Conservation (phyloP, 2,329 filamentous ascomycete genomes). For the Fusarium ambrosium region DNA sequence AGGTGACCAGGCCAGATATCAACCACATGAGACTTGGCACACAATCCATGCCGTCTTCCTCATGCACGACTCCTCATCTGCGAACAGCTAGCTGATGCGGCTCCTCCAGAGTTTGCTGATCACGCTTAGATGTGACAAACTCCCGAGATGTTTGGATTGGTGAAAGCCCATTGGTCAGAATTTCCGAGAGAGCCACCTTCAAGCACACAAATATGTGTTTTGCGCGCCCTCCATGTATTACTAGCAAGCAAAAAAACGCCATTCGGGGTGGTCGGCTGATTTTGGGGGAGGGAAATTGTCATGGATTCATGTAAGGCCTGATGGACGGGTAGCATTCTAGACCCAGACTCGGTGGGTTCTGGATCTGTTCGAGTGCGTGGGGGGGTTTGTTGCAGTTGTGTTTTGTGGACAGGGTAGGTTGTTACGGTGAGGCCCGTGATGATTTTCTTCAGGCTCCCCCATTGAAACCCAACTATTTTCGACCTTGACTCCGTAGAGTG, state of each 20-base stretch:
- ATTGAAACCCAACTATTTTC: neutral
- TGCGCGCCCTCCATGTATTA: neutral
- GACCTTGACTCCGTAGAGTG: too few relatives aligned
- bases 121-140: neutral
- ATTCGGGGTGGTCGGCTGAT: neutral
- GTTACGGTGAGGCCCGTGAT: neutral
- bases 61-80: neutral
- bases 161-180: slow-evolving; percentile 13
- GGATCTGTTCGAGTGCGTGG: neutral
- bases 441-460: neutral
- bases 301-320: neutral
- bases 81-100: neutral
- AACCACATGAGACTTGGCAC: neutral
- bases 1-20: neutral
- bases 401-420: neutral
- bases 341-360: neutral
- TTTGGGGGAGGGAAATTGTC: neutral
- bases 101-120: neutral
- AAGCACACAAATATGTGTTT: too few relatives aligned
- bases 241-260: neutral
- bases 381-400: neutral
- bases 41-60: neutral
- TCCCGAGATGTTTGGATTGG: neutral
- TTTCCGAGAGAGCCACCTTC: neutral
- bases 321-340: neutral